These are phyloP conservation scores for Microglena sp. DNA, from an alignment of 139 green algal genomes.

Conservation along the genomic window DNA sequence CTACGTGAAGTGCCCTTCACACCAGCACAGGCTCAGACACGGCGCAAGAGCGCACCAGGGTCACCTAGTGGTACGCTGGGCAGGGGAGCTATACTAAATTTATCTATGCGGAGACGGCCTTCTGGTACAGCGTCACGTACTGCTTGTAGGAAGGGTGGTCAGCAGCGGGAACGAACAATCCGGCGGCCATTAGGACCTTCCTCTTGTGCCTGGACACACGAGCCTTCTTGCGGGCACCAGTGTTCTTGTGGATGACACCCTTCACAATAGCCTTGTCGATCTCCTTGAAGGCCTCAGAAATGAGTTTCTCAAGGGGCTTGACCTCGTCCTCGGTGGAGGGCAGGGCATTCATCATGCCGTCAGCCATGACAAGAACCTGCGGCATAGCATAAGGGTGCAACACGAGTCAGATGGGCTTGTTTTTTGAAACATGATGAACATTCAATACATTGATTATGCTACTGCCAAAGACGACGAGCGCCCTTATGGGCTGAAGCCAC, in stretches of 20 bases:
- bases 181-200: constrained; percentile 23
- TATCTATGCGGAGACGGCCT: not conserved
- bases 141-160: constrained; percentile 17
- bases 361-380: not conserved
- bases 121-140: constrained; percentile 10
- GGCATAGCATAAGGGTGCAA: not conserved
- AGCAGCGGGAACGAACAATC: constrained; percentile 16
- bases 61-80: not conserved
- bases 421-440: not conserved
- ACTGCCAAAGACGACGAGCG: no score
- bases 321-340: constrained; percentile 43
- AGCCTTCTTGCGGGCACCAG: constrained; percentile 71
- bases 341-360: not conserved
- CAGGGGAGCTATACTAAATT: not conserved
- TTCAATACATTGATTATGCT: no score
- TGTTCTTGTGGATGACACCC: constrained; percentile 81
- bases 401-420: not conserved
- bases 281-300: constrained; percentile 68
- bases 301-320: constrained; percentile 52
- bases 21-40: not conserved
- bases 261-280: constrained; percentile 76
- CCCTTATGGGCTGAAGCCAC: no score
- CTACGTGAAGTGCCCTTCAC: not conserved
- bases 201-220: constrained; percentile 53
- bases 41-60: not conserved